phyloP scores from a whole-genome alignment of 2,329 filamentous ascomycete genomes.

The Erysiphe neolycopersici region DNA sequence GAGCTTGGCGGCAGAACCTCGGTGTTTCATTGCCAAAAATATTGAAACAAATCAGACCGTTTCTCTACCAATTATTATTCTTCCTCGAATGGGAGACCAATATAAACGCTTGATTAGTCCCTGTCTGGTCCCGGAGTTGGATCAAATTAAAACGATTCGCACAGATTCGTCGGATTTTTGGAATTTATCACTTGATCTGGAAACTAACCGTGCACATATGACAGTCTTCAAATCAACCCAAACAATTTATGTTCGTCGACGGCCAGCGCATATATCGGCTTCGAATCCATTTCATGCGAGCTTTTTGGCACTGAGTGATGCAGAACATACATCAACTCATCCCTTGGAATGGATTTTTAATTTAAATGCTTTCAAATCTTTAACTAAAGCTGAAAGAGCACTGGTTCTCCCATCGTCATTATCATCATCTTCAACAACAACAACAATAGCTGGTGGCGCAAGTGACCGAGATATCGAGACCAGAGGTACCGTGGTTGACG shows the following conservation, averaged over 20 bases:
- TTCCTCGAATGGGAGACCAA: conserved; percentile 8
- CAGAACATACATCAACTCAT: conserved; percentile 19
- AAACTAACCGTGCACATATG: conserved; percentile 26
- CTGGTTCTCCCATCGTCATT: conserved; percentile 20
- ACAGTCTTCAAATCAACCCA: conserved; percentile 31
- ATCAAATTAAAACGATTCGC: conserved; percentile 20
- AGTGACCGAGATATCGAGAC: conserved; percentile 21
- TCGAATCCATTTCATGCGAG: conserved; percentile 34
- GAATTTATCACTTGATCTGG: conserved; percentile 40
- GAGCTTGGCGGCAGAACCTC: conserved; percentile 74
- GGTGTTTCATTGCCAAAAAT: conserved; percentile 72
- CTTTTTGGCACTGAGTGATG: conserved; percentile 33
- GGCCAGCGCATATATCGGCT: conserved; percentile 26
- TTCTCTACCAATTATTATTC: conserved; percentile 40
- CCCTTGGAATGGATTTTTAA: conserved; percentile 39
- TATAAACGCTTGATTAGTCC: conserved; percentile 12
- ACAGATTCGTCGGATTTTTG: conserved; percentile 32
- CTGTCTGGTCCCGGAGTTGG: conserved; percentile 20
- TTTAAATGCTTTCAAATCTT: conserved; percentile 23
- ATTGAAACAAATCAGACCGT: conserved; percentile 61
- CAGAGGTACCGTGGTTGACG: conserved; percentile 32
- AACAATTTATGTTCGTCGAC: conserved; percentile 33
- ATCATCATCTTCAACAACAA: too few relatives aligned
- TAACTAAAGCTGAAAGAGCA: conserved; percentile 30
- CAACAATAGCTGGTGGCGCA: conserved; percentile 13